Conservation (phyloP, 495 filamentous ascomycete genomes). For the Xylaria longipes region DNA sequence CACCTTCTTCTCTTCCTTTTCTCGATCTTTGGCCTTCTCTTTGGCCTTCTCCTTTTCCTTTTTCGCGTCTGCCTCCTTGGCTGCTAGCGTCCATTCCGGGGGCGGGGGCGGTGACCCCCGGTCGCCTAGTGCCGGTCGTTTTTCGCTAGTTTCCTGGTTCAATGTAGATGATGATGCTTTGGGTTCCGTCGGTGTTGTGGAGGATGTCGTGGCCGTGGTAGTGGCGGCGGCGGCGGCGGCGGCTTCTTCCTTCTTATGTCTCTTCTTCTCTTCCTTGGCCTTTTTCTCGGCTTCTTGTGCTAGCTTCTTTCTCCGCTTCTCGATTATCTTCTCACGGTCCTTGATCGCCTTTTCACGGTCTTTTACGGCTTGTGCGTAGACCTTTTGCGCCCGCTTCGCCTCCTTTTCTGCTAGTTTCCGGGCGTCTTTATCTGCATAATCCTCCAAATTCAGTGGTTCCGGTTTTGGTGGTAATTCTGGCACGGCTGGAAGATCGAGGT, state of each 20-base stretch:
- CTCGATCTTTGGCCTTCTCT: constrained; percentile 27
- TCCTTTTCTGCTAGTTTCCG: constrained; percentile 71
- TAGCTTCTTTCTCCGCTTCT: constrained; percentile 60
- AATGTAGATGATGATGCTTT: constrained; percentile 27
- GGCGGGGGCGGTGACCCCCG: background rate
- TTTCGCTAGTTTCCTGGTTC: constrained; percentile 30
- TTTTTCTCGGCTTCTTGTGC: constrained; percentile 53
- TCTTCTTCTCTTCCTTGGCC: constrained; percentile 44
- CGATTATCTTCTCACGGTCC: constrained; percentile 61
- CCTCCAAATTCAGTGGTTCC: constrained; percentile 52
- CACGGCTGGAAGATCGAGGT: constrained; percentile 49
- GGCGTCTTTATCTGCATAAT: constrained; percentile 63
- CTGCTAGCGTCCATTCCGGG: constrained; percentile 7
- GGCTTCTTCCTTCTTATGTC: constrained; percentile 44
- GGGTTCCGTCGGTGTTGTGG: constrained; percentile 35
- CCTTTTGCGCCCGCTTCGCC: constrained; percentile 61
- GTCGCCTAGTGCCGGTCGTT: background rate
- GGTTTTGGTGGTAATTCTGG: constrained; percentile 52
- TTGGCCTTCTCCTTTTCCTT: constrained; percentile 34
- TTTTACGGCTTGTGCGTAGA: constrained; percentile 66
- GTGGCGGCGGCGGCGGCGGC: constrained; percentile 19
- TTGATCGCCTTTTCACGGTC: constrained; percentile 66
- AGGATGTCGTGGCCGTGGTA: constrained; percentile 23
- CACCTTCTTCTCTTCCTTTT: constrained; percentile 47
- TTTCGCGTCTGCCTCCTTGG: constrained; percentile 20